Percentiles rank a stretch among this genome's conserved stretches.
Conservation (phyloP, 208 protist species). For the Trypanosoma platydactyli region DNA sequence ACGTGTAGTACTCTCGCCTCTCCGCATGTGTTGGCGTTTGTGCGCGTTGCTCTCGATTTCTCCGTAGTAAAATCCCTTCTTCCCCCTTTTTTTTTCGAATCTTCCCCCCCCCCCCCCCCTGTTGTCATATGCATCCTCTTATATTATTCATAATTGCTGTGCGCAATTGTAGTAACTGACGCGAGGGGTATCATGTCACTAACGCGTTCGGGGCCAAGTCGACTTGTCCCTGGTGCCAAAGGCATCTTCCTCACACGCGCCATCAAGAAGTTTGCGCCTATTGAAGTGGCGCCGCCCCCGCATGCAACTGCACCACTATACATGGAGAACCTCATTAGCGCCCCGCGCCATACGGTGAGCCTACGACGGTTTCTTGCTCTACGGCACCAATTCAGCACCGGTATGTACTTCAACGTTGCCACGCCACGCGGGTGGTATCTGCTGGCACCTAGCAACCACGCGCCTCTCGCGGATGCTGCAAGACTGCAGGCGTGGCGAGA, state of each 20-base stretch:
- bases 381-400: conserved; percentile 60
- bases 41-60: too few relatives aligned
- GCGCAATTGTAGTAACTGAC: too few relatives aligned
- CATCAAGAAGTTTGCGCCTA: conserved; percentile 75
- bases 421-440: conserved; percentile 71
- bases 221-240: conserved; percentile 39
- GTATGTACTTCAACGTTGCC: conserved; percentile 51
- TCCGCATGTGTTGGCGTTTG: too few relatives aligned
- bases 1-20: too few relatives aligned
- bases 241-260: conserved; percentile 58
- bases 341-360: conserved; percentile 47
- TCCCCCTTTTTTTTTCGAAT: too few relatives aligned
- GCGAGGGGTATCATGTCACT: conserved; percentile 4
- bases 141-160: too few relatives aligned
- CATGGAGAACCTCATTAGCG: conserved; percentile 50
- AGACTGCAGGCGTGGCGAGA: conserved; percentile 48
- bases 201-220: conserved; percentile 57
- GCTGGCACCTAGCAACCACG: conserved; percentile 44
- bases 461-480: conserved; percentile 35
- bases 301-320: conserved; percentile 42
- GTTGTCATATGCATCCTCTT: too few relatives aligned
- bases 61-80: too few relatives aligned
- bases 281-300: conserved; percentile 47
- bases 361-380: conserved; percentile 76
- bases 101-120: too few relatives aligned